Conservation (phyloP, 2,329 filamentous ascomycete species). For the Claviceps sp. region DNA sequence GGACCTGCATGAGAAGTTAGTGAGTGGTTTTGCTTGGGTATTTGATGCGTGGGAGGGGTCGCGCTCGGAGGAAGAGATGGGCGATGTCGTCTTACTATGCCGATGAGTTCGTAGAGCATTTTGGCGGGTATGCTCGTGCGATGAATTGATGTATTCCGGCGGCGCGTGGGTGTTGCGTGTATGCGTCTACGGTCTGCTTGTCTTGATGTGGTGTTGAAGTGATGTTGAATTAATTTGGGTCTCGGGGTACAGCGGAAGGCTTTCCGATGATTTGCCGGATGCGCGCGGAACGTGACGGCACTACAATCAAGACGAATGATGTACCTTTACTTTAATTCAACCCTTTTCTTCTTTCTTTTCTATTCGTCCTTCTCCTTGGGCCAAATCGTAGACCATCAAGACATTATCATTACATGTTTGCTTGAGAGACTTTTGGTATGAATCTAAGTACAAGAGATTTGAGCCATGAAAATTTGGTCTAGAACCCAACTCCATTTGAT, state of each 20-base stretch:
- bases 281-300: not conserved
- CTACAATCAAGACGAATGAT: too few relatives aligned
- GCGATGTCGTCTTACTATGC: slow-evolving; percentile 55
- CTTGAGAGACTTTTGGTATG: too few relatives aligned
- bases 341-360: not conserved
- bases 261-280: slow-evolving; percentile 18
- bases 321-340: too few relatives aligned
- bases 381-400: too few relatives aligned
- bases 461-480: too few relatives aligned
- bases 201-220: not conserved
- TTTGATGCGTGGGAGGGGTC: too few relatives aligned
- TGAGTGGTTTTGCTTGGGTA: not conserved
- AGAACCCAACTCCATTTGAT: too few relatives aligned
- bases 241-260: not conserved
- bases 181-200: not conserved
- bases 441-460: too few relatives aligned
- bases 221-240: not conserved
- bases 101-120: slow-evolving; percentile 98
- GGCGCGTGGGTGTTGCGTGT: slow-evolving; percentile 3
- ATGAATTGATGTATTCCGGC: not conserved
- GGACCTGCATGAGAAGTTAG: slow-evolving; percentile 50
- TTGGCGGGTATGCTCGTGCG: slow-evolving; percentile 16
- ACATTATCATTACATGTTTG: too few relatives aligned
- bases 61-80: not conserved
- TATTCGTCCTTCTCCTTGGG: not conserved